Conservation (phyloP, 129 eudicot species). For the Centrapalus pauciflorus region DNA sequence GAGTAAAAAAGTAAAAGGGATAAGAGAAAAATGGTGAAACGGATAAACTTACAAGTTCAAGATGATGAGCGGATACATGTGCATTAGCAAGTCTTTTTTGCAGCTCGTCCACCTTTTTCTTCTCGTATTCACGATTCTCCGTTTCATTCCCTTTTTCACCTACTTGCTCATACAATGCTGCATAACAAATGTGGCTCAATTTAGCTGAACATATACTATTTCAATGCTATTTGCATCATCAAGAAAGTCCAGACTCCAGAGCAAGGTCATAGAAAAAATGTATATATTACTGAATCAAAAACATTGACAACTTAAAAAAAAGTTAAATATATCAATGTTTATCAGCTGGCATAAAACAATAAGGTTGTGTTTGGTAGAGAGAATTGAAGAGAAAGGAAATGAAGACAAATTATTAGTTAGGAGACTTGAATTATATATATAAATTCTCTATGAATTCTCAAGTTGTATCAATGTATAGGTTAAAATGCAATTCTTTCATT, state of each 20-base stretch:
- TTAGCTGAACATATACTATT: background rate
- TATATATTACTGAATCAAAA: background rate
- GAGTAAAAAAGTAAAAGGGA: background rate
- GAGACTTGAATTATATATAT: too few relatives aligned
- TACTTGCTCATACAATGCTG: constrained; percentile 86
- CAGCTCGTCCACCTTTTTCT: constrained; percentile 66
- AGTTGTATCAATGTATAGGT: too few relatives aligned
- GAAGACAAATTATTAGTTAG: too few relatives aligned
- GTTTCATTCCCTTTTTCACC: constrained; percentile 67
- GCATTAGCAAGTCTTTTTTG: constrained; percentile 66
- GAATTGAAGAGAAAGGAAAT: too few relatives aligned
- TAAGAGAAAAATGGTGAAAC: background rate
- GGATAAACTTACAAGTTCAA: constrained; percentile 48
- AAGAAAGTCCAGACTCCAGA: background rate
- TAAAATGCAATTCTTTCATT: too few relatives aligned
- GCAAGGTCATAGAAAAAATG: background rate
- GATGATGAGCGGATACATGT: constrained; percentile 59
- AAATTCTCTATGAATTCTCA: too few relatives aligned
- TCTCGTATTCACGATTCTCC: constrained; percentile 71
- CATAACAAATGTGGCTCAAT: constrained; percentile 6
- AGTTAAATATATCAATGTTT: too few relatives aligned
- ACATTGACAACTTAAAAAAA: background rate
- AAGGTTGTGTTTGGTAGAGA: too few relatives aligned
- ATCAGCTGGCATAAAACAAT: too few relatives aligned
- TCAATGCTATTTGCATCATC: background rate